These are phyloP conservation scores for Colletotrichum tanaceti DNA, from an alignment of 2,329 filamentous ascomycete genomes.

Conservation along the genomic window DNA sequence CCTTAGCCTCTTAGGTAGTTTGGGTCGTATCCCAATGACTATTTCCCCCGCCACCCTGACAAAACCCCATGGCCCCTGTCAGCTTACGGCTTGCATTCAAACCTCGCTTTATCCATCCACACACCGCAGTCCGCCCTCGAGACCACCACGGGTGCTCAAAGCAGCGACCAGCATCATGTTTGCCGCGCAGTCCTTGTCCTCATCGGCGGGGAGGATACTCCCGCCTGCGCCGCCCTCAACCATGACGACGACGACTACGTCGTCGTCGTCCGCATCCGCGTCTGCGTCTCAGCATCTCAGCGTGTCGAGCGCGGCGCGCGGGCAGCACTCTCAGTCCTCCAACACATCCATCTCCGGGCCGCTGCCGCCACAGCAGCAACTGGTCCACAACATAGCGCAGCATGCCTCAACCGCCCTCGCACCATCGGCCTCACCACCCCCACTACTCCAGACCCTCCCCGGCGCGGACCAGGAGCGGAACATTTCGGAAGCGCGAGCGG, in stretches of 20 bases:
- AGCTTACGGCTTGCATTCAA: background rate
- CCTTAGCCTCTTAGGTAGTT: too few relatives aligned
- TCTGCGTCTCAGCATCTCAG: constrained; percentile 25
- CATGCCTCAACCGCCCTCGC: constrained; percentile 8
- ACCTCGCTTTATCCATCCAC: too few relatives aligned
- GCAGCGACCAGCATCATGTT: constrained; percentile 28
- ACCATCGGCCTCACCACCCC: constrained; percentile 6
- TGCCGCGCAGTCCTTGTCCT: constrained; percentile 27
- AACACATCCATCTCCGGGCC: constrained; percentile 38
- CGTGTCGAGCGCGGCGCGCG: constrained; percentile 37
- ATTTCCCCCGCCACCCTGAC: constrained; percentile 2
- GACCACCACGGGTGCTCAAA: background rate
- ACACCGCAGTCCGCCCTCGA: background rate
- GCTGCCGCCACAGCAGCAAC: background rate
- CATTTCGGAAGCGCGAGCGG: constrained; percentile 67
- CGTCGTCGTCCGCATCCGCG: background rate
- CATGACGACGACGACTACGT: constrained; percentile 22
- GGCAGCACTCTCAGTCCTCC: constrained; percentile 29
- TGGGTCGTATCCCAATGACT: background rate
- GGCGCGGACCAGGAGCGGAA: constrained; percentile 58
- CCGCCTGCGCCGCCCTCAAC: constrained; percentile 23
- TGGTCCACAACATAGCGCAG: constrained; percentile 10
- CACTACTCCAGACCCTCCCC: constrained; percentile 53
- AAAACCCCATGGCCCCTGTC: background rate
- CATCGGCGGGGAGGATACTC: constrained; percentile 18